phyloP scores from a whole-genome alignment of 2,329 filamentous ascomycete species.

The Colletotrichum costaricense region DNA sequence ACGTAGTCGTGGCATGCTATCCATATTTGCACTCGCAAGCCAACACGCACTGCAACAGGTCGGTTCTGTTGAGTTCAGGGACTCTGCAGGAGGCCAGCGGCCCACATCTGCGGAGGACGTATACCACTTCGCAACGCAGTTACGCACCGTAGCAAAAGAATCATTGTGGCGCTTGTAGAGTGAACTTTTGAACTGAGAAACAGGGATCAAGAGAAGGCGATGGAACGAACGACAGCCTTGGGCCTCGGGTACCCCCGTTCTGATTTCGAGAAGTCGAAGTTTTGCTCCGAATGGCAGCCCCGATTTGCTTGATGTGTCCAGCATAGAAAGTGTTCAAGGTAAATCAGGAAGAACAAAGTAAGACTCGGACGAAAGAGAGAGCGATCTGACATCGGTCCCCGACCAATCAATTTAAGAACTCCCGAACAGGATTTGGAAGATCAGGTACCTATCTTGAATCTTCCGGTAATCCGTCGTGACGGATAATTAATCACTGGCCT shows the following conservation, averaged over 20 bases:
- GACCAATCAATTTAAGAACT: background rate
- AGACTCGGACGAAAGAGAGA: slow-evolving; percentile 16
- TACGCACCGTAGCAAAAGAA: slow-evolving; percentile 3
- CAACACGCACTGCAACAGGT: background rate
- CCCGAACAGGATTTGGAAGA: background rate
- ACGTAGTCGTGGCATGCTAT: background rate
- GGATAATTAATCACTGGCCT: background rate
- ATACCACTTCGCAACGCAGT: slow-evolving; percentile 19
- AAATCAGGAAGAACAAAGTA: background rate
- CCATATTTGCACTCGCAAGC: slow-evolving; percentile 16
- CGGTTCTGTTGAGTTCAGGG: background rate
- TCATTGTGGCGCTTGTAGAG: background rate
- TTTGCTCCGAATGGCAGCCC: too few relatives aligned
- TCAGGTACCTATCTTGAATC: background rate
- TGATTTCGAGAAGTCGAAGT: background rate
- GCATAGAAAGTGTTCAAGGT: background rate
- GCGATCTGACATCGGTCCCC: slow-evolving; percentile 23
- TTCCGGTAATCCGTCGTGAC: background rate
- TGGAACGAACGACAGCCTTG: background rate
- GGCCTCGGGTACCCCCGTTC: background rate
- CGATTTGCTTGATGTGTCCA: background rate
- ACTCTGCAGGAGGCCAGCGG: slow-evolving; percentile 25
- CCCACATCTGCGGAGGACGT: slow-evolving; percentile 13
- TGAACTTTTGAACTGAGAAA: background rate
- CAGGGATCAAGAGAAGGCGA: background rate